Conservation (phyloP, 345 rosid genomes). For the Dipteronia dyeriana region DNA sequence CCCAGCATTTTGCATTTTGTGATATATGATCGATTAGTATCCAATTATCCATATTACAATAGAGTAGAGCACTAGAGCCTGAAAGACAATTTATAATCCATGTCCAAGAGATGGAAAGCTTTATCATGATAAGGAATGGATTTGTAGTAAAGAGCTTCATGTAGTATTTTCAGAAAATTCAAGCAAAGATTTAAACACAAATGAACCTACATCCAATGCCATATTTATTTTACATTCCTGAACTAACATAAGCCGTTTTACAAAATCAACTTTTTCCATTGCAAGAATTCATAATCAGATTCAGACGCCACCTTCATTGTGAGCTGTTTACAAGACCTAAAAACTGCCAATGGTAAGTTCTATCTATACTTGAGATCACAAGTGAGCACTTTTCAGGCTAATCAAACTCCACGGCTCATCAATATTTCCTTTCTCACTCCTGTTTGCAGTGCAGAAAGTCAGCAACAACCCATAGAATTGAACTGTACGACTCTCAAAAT, state of each 20-base stretch:
- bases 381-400: constrained; percentile 11
- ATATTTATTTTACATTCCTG: constrained; percentile 21
- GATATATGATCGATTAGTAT: no score
- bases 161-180: not conserved
- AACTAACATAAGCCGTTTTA: constrained; percentile 21
- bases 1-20: no score
- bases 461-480: constrained; percentile 13
- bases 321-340: constrained; percentile 38
- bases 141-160: not conserved
- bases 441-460: constrained; percentile 14
- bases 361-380: constrained; percentile 12
- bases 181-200: not conserved
- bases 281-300: constrained; percentile 20
- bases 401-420: constrained; percentile 12
- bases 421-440: not conserved
- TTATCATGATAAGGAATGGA: no score
- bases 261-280: constrained; percentile 25
- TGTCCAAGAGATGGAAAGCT: no score
- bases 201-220: not conserved
- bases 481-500: constrained; percentile 3
- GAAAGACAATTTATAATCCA: no score
- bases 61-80: no score
- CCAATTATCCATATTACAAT: no score
- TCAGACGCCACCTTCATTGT: constrained; percentile 5
- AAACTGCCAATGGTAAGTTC: constrained; percentile 15